Percentiles rank a stretch among this genome's conserved stretches.
These are phyloP conservation scores for Phytophthora meadii DNA, from an alignment of 352 stramenopile genomes.

Conservation along the genomic window DNA sequence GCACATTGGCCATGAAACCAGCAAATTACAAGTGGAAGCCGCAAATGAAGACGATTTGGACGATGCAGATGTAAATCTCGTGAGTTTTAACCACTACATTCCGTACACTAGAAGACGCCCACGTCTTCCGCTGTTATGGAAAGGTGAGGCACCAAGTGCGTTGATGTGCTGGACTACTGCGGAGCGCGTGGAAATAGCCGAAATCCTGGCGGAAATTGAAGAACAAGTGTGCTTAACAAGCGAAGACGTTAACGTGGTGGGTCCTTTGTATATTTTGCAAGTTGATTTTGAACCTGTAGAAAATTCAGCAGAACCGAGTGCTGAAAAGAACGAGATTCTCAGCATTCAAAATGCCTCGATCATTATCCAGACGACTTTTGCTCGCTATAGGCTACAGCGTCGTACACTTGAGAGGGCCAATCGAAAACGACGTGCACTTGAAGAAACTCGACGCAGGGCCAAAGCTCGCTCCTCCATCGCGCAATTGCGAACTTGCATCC, in stretches of 20 bases:
- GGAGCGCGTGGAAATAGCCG: conserved; percentile 15
- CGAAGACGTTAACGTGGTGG: conserved; percentile 42
- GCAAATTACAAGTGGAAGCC: conserved; percentile 10
- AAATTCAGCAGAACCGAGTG: neutral
- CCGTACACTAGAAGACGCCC: conserved; percentile 20
- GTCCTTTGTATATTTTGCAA: neutral
- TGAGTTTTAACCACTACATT: conserved; percentile 8
- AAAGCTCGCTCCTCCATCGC: conserved; percentile 23
- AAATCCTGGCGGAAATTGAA: conserved; percentile 29
- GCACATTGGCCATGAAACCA: conserved; percentile 17
- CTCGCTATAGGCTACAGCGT: conserved; percentile 21
- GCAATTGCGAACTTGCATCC: conserved; percentile 34
- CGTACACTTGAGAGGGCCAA: conserved; percentile 12
- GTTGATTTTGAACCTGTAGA: neutral
- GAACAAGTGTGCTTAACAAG: conserved; percentile 36
- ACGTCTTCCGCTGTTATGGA: conserved; percentile 30
- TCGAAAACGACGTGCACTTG: conserved; percentile 11
- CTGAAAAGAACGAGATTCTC: conserved; percentile 18
- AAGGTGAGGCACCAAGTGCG: conserved; percentile 32
- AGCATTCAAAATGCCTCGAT: conserved; percentile 36
- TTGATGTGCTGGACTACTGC: conserved; percentile 33
- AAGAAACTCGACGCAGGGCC: conserved; percentile 27
- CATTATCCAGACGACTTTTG: conserved; percentile 46
- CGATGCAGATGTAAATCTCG: conserved; percentile 35
- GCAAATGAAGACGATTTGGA: conserved; percentile 13